Percentiles rank a stretch among this genome's conserved stretches.
Conservation (phyloP, 768 basidiomycete species). For the Auriculariales sp. region DNA sequence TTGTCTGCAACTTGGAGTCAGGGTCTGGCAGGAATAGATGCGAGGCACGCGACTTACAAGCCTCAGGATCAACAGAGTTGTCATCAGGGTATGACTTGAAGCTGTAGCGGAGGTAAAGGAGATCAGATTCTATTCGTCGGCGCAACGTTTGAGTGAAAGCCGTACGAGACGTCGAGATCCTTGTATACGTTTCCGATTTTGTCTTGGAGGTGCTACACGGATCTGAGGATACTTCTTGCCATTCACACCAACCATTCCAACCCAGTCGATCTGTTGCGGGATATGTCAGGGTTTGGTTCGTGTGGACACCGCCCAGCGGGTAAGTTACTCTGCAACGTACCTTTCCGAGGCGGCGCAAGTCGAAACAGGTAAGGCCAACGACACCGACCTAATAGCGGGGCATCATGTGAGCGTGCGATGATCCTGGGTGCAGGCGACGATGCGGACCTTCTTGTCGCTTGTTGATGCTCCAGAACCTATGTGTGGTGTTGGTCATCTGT, state of each 20-base stretch:
- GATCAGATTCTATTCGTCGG: background rate
- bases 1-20: conserved; percentile 38
- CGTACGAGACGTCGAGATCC: conserved; percentile 73
- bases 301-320: background rate
- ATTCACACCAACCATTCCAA: conserved; percentile 82
- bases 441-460: conserved; percentile 77
- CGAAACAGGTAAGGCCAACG: conserved; percentile 79
- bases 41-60: conserved; percentile 42
- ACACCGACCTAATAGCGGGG: conserved; percentile 30
- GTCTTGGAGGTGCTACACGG: conserved; percentile 57
- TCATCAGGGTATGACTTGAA: conserved; percentile 72
- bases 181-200: conserved; percentile 79
- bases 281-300: background rate
- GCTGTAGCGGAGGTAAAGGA: conserved; percentile 19
- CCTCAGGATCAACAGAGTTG: conserved; percentile 54
- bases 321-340: conserved; percentile 17
- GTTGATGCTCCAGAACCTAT: conserved; percentile 64
- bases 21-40: conserved; percentile 2
- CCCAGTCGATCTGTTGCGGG: conserved; percentile 44
- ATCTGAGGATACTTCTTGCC: conserved; percentile 82
- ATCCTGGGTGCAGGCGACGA: background rate
- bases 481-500: background rate
- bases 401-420: conserved; percentile 22
- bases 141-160: background rate
- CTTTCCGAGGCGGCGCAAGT: conserved; percentile 75